Conservation (phyloP, 1,284 basidiomycete species). For the Coniophora puteana region DNA sequence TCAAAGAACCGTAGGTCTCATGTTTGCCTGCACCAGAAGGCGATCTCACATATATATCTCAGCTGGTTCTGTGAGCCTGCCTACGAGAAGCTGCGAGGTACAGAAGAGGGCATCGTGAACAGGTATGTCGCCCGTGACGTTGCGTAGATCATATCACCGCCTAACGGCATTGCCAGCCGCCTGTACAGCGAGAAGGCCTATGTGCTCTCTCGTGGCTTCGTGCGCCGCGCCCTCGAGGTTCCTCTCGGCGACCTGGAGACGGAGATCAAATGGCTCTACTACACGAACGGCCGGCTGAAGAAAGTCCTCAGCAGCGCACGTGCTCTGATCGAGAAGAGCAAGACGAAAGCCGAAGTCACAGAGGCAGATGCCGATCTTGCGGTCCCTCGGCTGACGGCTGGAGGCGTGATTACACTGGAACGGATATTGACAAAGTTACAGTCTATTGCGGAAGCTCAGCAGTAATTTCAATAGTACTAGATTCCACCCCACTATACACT, state of each 20-base stretch:
- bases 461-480: too few relatives aligned
- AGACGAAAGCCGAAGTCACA: slow-evolving; percentile 29
- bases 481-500: too few relatives aligned
- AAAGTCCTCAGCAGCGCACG: slow-evolving; percentile 68
- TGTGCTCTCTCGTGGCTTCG: slow-evolving; percentile 85
- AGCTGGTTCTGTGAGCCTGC: slow-evolving; percentile 93
- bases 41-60: slow-evolving; percentile 5
- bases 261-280: slow-evolving; percentile 79
- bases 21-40: background rate
- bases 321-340: slow-evolving; percentile 67
- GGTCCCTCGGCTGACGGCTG: slow-evolving; percentile 73
- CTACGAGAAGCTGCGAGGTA: slow-evolving; percentile 86
- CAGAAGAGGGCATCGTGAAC: slow-evolving; percentile 85
- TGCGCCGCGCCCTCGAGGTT: slow-evolving; percentile 79
- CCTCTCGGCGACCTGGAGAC: slow-evolving; percentile 68
- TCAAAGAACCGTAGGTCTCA: slow-evolving; percentile 77
- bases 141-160: background rate
- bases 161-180: slow-evolving; percentile 42
- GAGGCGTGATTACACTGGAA: slow-evolving; percentile 78
- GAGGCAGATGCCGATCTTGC: slow-evolving; percentile 55
- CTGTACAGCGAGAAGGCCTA: slow-evolving; percentile 92
- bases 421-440: slow-evolving; percentile 63
- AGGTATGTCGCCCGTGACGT: slow-evolving; percentile 36
- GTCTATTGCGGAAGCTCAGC: slow-evolving; percentile 27
- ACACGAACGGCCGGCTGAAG: slow-evolving; percentile 56